Percentiles rank a stretch among this genome's conserved stretches.
These are phyloP conservation scores for Chlamydomonas sp. DNA, from an alignment of 139 green algal species.

Conservation along the genomic window DNA sequence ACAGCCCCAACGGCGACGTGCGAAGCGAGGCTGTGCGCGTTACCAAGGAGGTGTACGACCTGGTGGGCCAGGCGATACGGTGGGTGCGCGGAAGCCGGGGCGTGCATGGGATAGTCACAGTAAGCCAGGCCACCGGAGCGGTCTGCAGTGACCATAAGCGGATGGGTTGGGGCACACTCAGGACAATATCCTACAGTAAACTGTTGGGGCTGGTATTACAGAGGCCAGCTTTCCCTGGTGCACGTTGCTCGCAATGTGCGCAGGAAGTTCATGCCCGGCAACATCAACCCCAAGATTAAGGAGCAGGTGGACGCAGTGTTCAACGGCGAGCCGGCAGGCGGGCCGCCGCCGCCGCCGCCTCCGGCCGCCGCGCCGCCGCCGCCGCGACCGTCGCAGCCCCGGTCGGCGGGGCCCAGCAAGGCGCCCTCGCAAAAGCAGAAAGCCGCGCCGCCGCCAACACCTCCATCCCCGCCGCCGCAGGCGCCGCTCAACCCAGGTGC, in stretches of 20 bases:
- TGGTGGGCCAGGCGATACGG: slow-evolving; percentile 67
- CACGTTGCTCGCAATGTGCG: background rate
- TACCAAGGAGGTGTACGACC: slow-evolving; percentile 49
- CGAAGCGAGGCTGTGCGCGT: slow-evolving; percentile 68
- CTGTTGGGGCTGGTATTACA: no score
- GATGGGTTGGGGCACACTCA: no score
- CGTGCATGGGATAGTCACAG: no score
- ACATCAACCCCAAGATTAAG: slow-evolving; percentile 87
- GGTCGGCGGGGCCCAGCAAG: background rate
- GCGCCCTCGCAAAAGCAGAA: background rate
- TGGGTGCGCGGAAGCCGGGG: background rate
- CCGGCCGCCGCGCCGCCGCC: background rate
- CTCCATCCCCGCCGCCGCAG: slow-evolving; percentile 1
- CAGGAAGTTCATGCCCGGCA: slow-evolving; percentile 69
- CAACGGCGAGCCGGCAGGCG: slow-evolving; percentile 21
- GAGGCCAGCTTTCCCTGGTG: background rate
- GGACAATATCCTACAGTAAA: no score
- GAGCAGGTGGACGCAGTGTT: slow-evolving; percentile 80
- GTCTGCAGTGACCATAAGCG: no score
- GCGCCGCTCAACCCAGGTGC: slow-evolving; percentile 26
- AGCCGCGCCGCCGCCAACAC: background rate
- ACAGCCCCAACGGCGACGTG: slow-evolving; percentile 71
- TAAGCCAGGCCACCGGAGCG: no score
- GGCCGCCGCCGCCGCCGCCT: background rate
- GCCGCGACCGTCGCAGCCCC: background rate